Conservation (phyloP, 2,329 filamentous ascomycete species). For the Rhynchosporium secalis region DNA sequence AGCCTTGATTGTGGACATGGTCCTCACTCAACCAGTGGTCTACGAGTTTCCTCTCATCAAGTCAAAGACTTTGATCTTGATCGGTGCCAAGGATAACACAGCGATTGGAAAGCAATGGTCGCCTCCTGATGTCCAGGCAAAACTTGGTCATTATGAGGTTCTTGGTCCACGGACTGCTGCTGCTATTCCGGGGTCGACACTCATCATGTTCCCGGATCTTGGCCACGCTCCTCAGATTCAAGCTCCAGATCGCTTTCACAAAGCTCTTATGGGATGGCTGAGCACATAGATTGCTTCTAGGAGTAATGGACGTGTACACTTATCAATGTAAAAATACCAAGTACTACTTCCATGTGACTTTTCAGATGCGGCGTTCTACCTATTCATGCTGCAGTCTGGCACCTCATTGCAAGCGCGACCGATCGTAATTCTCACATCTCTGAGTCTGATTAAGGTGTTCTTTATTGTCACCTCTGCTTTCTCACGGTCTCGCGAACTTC, state of each 20-base stretch:
- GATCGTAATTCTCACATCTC: too few relatives aligned
- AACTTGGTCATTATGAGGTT: constrained; percentile 51
- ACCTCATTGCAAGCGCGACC: too few relatives aligned
- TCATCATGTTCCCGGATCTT: constrained; percentile 50
- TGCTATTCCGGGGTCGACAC: constrained; percentile 46
- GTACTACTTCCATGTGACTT: background rate
- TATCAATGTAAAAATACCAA: background rate
- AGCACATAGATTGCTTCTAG: background rate
- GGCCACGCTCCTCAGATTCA: constrained; percentile 57
- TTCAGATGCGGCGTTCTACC: background rate
- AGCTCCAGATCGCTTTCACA: constrained; percentile 49
- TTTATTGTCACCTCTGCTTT: too few relatives aligned
- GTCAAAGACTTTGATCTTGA: constrained; percentile 49
- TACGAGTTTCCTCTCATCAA: constrained; percentile 51
- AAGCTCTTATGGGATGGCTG: constrained; percentile 49
- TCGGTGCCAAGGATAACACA: constrained; percentile 54
- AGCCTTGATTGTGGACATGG: constrained; percentile 54
- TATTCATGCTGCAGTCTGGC: background rate
- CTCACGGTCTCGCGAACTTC: too few relatives aligned
- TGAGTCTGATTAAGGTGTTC: too few relatives aligned
- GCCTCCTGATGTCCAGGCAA: constrained; percentile 43
- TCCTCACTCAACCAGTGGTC: constrained; percentile 53
- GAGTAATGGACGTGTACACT: background rate
- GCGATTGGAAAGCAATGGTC: constrained; percentile 56
- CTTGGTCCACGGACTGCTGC: constrained; percentile 49